A percentile compares a stretch with the other conserved stretches of the same genome.
Evolutionary conservation across 257 asterid species (phyloP).

Genomic region (Haberlea rhodopensis): DNA sequence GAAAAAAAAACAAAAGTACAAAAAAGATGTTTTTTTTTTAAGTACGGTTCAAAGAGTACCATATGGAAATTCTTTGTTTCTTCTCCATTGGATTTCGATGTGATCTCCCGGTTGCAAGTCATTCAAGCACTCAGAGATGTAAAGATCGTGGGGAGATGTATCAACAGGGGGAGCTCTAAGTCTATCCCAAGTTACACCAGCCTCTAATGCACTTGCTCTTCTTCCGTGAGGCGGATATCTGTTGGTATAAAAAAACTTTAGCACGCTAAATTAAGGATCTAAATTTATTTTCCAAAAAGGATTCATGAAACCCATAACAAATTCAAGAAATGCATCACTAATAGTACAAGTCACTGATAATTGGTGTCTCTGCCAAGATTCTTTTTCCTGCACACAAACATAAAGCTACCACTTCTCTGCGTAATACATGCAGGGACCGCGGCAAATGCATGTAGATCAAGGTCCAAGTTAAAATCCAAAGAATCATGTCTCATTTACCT

Average conservation of each 20-base stretch:
- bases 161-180: constrained; percentile 68
- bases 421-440: background rate
- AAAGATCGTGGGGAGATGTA: constrained; percentile 63
- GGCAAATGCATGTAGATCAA: background rate
- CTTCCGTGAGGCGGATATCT: constrained; percentile 89
- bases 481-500: constrained; percentile 37
- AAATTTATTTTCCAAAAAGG: background rate
- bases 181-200: constrained; percentile 80
- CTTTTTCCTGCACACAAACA: background rate
- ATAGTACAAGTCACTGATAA: constrained; percentile 6
- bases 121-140: constrained; percentile 60
- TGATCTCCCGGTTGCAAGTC: constrained; percentile 79
- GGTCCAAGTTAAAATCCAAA: background rate
- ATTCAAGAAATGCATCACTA: background rate
- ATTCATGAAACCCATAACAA: background rate
- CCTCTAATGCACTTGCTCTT: constrained; percentile 61
- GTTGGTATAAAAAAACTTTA: constrained; percentile 20
- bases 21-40: background rate
- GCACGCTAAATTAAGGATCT: background rate
- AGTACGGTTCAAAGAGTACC: constrained; percentile 45
- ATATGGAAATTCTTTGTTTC: constrained; percentile 79
- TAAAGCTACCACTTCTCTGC: background rate
- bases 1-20: background rate
- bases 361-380: constrained; percentile 7
- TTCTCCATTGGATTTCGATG: constrained; percentile 90